Percentiles rank a stretch among this genome's conserved stretches.
phyloP scores from a whole-genome alignment of 2,329 filamentous ascomycete genomes.

The Bisporella sp. region DNA sequence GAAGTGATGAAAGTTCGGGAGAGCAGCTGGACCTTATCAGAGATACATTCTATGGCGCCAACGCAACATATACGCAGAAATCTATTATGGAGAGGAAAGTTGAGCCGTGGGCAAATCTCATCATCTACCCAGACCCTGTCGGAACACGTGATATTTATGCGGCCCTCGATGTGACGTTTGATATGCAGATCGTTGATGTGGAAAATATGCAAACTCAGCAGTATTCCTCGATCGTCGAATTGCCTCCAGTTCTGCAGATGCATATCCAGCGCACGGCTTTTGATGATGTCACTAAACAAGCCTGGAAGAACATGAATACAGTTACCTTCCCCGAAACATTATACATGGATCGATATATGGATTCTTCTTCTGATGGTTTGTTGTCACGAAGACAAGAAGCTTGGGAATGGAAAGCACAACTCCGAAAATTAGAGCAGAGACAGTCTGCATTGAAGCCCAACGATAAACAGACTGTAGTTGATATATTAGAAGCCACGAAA shows the following conservation, averaged over 20 bases:
- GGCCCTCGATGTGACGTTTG: conserved; percentile 79
- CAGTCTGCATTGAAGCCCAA: conserved; percentile 18
- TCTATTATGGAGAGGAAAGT: conserved; percentile 36
- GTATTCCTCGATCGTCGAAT: conserved; percentile 65
- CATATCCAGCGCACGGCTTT: conserved; percentile 79
- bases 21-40: conserved; percentile 80
- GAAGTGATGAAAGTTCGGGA: conserved; percentile 53
- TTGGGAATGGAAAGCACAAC: conserved; percentile 66
- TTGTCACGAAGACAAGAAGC: conserved; percentile 58
- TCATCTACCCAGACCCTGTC: conserved; percentile 47
- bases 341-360: conserved; percentile 84
- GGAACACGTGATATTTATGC: conserved; percentile 64
- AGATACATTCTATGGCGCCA: conserved; percentile 58
- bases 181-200: conserved; percentile 66
- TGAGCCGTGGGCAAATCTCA: conserved; percentile 45
- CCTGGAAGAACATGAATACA: conserved; percentile 69
- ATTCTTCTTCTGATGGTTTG: conserved; percentile 51
- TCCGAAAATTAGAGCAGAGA: conserved; percentile 46
- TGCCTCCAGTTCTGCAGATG: conserved; percentile 82
- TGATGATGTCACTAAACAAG: conserved; percentile 50
- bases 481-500: conserved; percentile 24
- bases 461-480: conserved; percentile 10
- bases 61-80: conserved; percentile 52
- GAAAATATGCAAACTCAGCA: conserved; percentile 51
- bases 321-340: conserved; percentile 75